Base-by-base conservation (phyloP, 768 basidiomycete genomes). In the Russula griseocarnosa region DNA sequence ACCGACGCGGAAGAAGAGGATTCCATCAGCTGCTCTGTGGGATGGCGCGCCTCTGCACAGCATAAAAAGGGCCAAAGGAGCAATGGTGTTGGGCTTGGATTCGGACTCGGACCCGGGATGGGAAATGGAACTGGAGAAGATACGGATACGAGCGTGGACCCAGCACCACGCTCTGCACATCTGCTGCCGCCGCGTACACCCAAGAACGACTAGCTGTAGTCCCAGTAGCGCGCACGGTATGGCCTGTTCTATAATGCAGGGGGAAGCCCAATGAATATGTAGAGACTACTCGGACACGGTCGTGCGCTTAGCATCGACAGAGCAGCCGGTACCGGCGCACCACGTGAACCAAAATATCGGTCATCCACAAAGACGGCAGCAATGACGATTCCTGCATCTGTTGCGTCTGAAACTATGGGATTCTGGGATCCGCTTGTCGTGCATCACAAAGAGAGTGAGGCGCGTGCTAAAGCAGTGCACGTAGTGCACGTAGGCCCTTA, bases 21-120 rank as follows among this genome's bases (percentile, higher is more conserved):
- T 8, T 75, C 79, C 14, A 77, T 75, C 60, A 84, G 82, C 13
- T 84, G 86, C 63, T 86, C 87, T 5, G 84, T 89, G 28, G 87
- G 87, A 0, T 69, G 74, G 18, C 70, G 70, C 26, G 20, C 32
- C 1, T 11, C 61, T 0, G 26, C n/a, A 1, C 62, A 58, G 1
- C 51, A 46, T 16, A 55, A 44, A 36, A 57, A 30, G 51, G 51
- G 32, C 14, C 40, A 47, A 3, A 24, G 22, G 30, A 65, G 42
- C 3, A 66, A 77, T 53, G 68, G 76, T 13, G 26, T 68, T n/a
- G 69, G 71, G 7, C 24, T 71, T 18, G 71, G 67, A 5, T 8
- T 55, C 10, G 54, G 46, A 4, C 13, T 24, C 24, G 60, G 60
- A 16, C 55, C 61, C 18, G 63, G 53, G 9, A 60, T 58, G 7